phyloP scores from a whole-genome alignment of 352 stramenopile genomes.

The Phytophthora fragariaefolia region DNA sequence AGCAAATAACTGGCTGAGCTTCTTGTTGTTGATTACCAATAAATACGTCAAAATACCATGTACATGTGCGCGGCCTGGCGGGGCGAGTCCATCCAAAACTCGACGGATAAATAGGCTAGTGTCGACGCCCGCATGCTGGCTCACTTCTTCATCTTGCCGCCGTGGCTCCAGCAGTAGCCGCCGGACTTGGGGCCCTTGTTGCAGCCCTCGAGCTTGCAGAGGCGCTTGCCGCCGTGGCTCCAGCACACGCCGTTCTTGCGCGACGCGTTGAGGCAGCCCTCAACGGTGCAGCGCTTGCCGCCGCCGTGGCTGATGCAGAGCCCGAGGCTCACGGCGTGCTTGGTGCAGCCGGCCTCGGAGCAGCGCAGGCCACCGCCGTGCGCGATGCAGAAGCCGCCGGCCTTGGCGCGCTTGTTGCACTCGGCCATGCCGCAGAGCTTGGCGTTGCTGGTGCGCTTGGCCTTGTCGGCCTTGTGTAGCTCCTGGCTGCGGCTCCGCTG shows the following conservation, averaged over 20 bases:
- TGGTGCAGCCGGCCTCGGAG: slow-evolving; percentile 72
- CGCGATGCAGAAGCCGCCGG: slow-evolving; percentile 80
- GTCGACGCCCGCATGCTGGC: background rate
- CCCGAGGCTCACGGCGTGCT: slow-evolving; percentile 82
- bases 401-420: slow-evolving; percentile 84
- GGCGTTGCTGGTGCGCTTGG: slow-evolving; percentile 62
- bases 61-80: slow-evolving; percentile 24
- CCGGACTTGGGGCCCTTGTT: slow-evolving; percentile 85
- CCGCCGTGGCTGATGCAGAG: slow-evolving; percentile 89
- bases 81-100: slow-evolving; percentile 27
- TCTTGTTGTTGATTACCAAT: slow-evolving; percentile 22
- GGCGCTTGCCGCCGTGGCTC: slow-evolving; percentile 81
- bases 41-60: slow-evolving; percentile 41
- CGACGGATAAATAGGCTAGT: slow-evolving; percentile 50
- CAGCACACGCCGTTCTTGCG: slow-evolving; percentile 86
- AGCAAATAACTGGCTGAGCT: background rate
- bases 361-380: slow-evolving; percentile 83
- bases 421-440: slow-evolving; percentile 81
- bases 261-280: slow-evolving; percentile 80
- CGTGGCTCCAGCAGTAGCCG: slow-evolving; percentile 86
- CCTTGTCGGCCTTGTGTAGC: slow-evolving; percentile 36
- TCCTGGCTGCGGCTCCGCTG: slow-evolving; percentile 30
- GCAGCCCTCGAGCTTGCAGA: slow-evolving; percentile 80
- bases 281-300: slow-evolving; percentile 78
- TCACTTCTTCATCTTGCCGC: slow-evolving; percentile 87